phyloP scores from a whole-genome alignment of 2,329 filamentous ascomycete species.

The Talaromyces albobiverticillius region DNA sequence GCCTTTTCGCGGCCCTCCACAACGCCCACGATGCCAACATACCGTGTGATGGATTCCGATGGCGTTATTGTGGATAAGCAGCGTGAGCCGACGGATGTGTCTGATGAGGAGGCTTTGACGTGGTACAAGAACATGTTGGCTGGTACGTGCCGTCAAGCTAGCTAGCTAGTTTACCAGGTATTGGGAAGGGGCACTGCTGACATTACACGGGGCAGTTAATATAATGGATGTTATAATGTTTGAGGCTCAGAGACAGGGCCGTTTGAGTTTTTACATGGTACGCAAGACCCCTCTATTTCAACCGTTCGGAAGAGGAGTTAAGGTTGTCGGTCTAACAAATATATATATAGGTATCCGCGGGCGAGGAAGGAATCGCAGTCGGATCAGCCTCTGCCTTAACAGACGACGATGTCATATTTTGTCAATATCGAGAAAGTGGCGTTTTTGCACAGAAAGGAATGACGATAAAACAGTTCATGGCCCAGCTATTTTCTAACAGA shows the following conservation, averaged over 20 bases:
- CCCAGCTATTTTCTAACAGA: conserved; percentile 83
- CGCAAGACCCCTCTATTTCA: too few species aligned
- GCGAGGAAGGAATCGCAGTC: conserved; percentile 91
- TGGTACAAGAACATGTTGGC: conserved; percentile 66
- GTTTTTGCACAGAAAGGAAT: conserved; percentile 89
- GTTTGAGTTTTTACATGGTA: conserved; percentile 95
- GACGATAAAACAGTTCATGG: conserved; percentile 86
- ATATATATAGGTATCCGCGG: conserved; percentile 62
- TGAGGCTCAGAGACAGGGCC: conserved; percentile 92
- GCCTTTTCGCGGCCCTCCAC: conserved; percentile 72
- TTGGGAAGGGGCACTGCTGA: conserved; percentile 19
- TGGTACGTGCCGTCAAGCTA: too few species aligned
- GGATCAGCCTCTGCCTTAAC: conserved; percentile 80
- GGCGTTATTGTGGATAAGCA: conserved; percentile 75
- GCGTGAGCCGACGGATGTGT: conserved; percentile 64
- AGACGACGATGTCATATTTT: conserved; percentile 86
- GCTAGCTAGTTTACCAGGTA: not conserved
- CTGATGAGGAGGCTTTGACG: conserved; percentile 57
- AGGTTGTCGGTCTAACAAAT: not conserved
- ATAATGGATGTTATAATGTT: conserved; percentile 99
- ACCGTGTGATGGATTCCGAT: conserved; percentile 86
- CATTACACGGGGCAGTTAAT: conserved; percentile 48
- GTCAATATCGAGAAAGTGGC: conserved; percentile 91
- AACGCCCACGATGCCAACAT: conserved; percentile 78
- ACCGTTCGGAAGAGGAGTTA: too few species aligned